These are phyloP conservation scores for Arabis alpina DNA, from an alignment of 345 rosid genomes.

Conservation along the genomic window DNA sequence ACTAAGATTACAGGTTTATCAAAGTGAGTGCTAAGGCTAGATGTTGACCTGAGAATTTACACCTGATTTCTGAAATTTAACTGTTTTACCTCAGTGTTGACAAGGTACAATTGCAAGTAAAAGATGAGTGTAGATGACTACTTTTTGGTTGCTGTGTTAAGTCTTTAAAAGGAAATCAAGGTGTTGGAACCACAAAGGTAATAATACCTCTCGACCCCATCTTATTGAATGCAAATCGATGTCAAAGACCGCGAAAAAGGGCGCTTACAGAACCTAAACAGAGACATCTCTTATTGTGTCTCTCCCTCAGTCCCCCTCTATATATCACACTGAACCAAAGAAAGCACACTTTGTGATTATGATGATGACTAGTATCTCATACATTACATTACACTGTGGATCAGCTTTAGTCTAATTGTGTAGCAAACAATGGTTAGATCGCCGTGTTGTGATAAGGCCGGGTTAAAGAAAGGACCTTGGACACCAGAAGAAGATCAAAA, in stretches of 20 bases:
- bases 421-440: conserved; percentile 63
- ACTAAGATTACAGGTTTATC: conserved; percentile 8
- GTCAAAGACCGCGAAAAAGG: conserved; percentile 36
- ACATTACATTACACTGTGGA: conserved; percentile 12
- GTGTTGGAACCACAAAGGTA: conserved; percentile 41
- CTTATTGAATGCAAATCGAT: conserved; percentile 43
- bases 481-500: conserved; percentile 95
- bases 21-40: conserved; percentile 29
- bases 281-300: conserved; percentile 40
- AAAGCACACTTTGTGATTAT: conserved; percentile 31
- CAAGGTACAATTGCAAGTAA: conserved; percentile 16
- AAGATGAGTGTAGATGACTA: conserved; percentile 7
- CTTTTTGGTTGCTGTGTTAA: conserved; percentile 18
- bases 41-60: conserved; percentile 37
- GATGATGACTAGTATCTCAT: conserved; percentile 17
- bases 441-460: conserved; percentile 84
- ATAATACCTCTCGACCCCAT: conserved; percentile 39
- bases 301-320: conserved; percentile 31
- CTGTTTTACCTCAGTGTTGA: conserved; percentile 18
- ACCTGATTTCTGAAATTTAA: conserved; percentile 20
- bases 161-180: conserved; percentile 40
- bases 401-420: conserved; percentile 22
- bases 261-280: conserved; percentile 35
- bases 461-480: conserved; percentile 98
- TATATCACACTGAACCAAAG: conserved; percentile 38